phyloP scores from a whole-genome alignment of 768 basidiomycete genomes.

The Mycena olivaceomarginata region DNA sequence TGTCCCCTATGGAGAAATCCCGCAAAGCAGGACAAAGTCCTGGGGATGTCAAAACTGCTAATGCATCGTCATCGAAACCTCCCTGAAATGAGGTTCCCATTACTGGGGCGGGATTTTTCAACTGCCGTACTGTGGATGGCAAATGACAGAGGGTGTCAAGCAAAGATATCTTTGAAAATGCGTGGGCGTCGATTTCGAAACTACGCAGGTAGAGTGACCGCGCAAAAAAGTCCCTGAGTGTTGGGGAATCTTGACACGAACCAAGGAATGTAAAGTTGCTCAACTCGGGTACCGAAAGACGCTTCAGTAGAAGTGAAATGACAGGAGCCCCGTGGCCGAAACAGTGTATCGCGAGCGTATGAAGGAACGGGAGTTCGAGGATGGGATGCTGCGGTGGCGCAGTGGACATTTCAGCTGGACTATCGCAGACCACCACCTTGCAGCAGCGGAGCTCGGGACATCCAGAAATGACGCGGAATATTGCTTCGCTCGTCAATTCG shows the following conservation, averaged over 20 bases:
- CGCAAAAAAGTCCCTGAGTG: background rate
- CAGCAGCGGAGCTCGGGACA: constrained; percentile 8
- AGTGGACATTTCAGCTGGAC: background rate
- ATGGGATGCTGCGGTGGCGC: background rate
- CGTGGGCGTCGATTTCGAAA: background rate
- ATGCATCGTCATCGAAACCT: too few relatives aligned
- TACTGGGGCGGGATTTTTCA: too few relatives aligned
- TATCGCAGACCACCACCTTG: background rate
- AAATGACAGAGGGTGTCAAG: background rate
- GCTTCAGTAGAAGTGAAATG: too few relatives aligned
- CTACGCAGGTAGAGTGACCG: background rate
- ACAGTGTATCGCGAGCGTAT: background rate
- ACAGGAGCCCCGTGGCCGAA: too few relatives aligned
- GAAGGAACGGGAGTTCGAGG: constrained; percentile 3
- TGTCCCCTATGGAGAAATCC: too few relatives aligned
- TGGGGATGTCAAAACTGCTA: too few relatives aligned
- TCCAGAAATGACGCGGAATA: background rate
- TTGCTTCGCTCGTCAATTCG: background rate
- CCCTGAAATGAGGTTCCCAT: too few relatives aligned
- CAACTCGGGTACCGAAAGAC: background rate
- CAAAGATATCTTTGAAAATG: background rate
- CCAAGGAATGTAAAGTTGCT: background rate
- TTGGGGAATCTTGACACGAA: background rate
- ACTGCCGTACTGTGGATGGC: background rate
- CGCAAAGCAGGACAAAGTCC: too few relatives aligned